phyloP scores from a whole-genome alignment of 441 rosid genomes.

The Jatropha podagrica region DNA sequence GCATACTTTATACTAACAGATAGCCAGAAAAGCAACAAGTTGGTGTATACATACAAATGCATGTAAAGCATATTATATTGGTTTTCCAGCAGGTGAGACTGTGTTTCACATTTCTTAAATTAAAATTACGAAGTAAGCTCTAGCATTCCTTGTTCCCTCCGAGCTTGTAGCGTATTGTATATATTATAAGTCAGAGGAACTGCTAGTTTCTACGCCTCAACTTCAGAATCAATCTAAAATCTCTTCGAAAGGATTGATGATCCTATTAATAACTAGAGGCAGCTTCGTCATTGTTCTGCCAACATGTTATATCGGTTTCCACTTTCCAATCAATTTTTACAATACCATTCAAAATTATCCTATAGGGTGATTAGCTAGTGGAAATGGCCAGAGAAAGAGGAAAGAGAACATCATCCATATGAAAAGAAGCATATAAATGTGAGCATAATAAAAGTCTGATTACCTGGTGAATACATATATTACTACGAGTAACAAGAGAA shows the following conservation, averaged over 20 bases:
- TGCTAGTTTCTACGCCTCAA: conserved; percentile 2
- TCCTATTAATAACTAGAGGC: background rate
- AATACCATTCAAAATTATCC: background rate
- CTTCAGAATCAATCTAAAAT: background rate
- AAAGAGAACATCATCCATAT: background rate
- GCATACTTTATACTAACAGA: background rate
- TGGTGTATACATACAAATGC: background rate
- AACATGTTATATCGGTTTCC: background rate
- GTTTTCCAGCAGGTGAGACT: background rate
- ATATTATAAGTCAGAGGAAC: background rate
- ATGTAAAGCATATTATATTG: background rate
- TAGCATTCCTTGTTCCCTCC: background rate
- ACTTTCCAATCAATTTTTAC: background rate
- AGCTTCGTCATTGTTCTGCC: background rate
- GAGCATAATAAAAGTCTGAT: background rate
- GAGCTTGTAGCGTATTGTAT: background rate
- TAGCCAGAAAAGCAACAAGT: background rate
- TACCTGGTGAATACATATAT: conserved; percentile 90
- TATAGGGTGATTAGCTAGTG: background rate
- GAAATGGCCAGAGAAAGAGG: background rate
- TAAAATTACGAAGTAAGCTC: background rate
- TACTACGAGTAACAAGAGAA: conserved; percentile 75
- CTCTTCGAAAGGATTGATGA: background rate
- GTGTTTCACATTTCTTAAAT: background rate
- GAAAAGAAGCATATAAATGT: conserved; percentile 2